These are phyloP conservation scores for Rubroshorea leprosula DNA, from an alignment of 345 rosid genomes.

Conservation along the genomic window DNA sequence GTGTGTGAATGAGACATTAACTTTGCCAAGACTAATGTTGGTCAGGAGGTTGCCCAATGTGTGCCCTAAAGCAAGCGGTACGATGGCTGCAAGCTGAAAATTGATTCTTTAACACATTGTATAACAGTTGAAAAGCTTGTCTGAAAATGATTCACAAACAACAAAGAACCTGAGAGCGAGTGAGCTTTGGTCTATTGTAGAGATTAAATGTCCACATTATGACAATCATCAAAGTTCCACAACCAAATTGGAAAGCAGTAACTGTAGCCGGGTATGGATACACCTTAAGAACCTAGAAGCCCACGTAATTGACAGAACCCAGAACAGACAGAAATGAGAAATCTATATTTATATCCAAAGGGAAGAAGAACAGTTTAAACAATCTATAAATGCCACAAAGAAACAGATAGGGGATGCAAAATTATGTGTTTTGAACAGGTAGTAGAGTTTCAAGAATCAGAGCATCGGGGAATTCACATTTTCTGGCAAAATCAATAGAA, in stretches of 20 bases:
- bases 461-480: too few species aligned
- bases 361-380: too few species aligned
- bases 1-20: conserved; percentile 88
- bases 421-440: too few species aligned
- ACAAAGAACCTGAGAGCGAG: conserved; percentile 55
- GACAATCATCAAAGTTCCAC: conserved; percentile 58
- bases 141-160: not conserved
- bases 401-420: too few species aligned
- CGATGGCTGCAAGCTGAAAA: conserved; percentile 55
- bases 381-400: too few species aligned
- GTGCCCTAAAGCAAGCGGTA: too few species aligned
- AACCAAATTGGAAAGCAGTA: conserved; percentile 71
- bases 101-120: too few species aligned
- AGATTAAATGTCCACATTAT: conserved; percentile 70
- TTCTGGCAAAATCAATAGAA: too few species aligned
- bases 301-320: not conserved
- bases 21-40: conserved; percentile 69
- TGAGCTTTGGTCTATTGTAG: conserved; percentile 49
- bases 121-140: not conserved
- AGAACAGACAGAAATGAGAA: too few species aligned
- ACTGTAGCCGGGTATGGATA: conserved; percentile 84
- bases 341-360: too few species aligned
- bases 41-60: conserved; percentile 88
- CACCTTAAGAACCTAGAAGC: conserved; percentile 56
- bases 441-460: too few species aligned